Evolutionary conservation across 345 rosid species (phyloP).

Genomic region (Hevea brasiliensis): DNA sequence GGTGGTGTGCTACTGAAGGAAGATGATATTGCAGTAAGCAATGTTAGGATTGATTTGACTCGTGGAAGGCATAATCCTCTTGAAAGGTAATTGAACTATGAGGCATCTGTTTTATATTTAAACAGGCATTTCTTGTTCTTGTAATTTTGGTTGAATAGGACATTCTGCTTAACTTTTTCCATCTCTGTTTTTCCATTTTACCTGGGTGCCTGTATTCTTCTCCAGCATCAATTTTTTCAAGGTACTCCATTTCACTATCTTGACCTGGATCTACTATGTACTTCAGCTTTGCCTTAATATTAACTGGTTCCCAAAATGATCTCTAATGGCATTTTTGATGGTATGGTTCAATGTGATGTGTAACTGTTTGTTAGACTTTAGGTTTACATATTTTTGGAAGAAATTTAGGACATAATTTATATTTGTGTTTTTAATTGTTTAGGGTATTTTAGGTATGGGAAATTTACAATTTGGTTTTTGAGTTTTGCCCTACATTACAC

Average conservation of each 20-base stretch:
- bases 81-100: conserved; percentile 54
- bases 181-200: conserved; percentile 9
- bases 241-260: conserved; percentile 44
- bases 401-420: too few species aligned
- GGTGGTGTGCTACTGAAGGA: conserved; percentile 59
- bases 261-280: neutral
- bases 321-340: neutral
- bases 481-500: too few species aligned
- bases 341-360: neutral
- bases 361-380: too few species aligned
- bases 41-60: conserved; percentile 85
- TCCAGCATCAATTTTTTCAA: conserved; percentile 89
- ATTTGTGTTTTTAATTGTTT: too few species aligned
- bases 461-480: too few species aligned
- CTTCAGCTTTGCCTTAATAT: neutral
- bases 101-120: conserved; percentile 10
- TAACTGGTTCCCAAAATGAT: neutral
- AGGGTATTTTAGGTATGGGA: too few species aligned
- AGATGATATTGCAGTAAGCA: conserved; percentile 78
- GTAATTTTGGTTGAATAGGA: neutral
- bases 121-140: conserved; percentile 11
- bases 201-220: conserved; percentile 16
- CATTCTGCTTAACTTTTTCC: conserved; percentile 12
- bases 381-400: too few species aligned
- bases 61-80: conserved; percentile 87